phyloP scores from a whole-genome alignment of 2,329 filamentous ascomycete species.

The Colletotrichum trifolii region DNA sequence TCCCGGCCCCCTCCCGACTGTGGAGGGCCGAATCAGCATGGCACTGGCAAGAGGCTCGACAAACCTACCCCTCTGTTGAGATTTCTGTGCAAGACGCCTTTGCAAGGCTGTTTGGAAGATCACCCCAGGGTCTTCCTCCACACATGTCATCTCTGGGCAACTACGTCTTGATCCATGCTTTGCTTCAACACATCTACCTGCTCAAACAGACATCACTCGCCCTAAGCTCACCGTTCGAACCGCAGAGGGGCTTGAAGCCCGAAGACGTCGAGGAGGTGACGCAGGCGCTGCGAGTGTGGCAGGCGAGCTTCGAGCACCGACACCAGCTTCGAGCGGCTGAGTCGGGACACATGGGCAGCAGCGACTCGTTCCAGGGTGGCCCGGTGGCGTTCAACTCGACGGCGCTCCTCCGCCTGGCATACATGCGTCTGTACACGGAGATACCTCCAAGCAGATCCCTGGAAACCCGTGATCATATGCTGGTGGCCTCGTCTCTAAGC shows the following conservation, averaged over 20 bases:
- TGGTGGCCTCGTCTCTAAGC: slow-evolving; percentile 70
- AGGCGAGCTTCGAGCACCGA: slow-evolving; percentile 67
- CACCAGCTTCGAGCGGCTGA: slow-evolving; percentile 63
- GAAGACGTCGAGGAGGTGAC: slow-evolving; percentile 68
- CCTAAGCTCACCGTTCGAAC: slow-evolving; percentile 59
- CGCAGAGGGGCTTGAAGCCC: slow-evolving; percentile 60
- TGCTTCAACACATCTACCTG: slow-evolving; percentile 79
- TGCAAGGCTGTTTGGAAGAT: slow-evolving; percentile 63
- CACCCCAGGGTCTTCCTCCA: slow-evolving; percentile 58
- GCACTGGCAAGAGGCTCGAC: slow-evolving; percentile 70
- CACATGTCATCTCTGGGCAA: slow-evolving; percentile 72
- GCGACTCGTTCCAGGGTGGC: slow-evolving; percentile 65
- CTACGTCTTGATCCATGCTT: slow-evolving; percentile 77
- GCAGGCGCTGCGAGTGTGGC: slow-evolving; percentile 68
- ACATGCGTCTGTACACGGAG: slow-evolving; percentile 75
- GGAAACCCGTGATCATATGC: slow-evolving; percentile 71
- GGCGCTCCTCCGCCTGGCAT: slow-evolving; percentile 68
- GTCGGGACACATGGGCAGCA: slow-evolving; percentile 55
- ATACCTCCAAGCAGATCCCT: slow-evolving; percentile 70
- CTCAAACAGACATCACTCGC: slow-evolving; percentile 71
- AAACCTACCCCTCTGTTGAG: slow-evolving; percentile 61
- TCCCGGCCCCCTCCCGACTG: slow-evolving; percentile 65
- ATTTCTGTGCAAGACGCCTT: slow-evolving; percentile 69
- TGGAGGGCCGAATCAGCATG: slow-evolving; percentile 68
- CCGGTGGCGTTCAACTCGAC: slow-evolving; percentile 75